Conservation (phyloP, 2,329 filamentous ascomycete species). For the Colletotrichum shisoi region DNA sequence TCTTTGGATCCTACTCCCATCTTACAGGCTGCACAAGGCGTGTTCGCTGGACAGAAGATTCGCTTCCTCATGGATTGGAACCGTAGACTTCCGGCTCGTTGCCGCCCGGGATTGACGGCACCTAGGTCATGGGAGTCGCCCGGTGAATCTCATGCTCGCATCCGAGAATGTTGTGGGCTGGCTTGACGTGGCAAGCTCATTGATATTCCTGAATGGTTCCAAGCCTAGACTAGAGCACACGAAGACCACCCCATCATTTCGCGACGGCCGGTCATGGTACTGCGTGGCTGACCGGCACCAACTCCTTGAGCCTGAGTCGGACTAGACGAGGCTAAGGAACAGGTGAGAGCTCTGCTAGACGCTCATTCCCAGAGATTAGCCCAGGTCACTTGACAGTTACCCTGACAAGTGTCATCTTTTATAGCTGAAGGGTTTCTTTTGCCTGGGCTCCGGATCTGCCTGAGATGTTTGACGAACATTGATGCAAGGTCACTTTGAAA, state of each 20-base stretch:
- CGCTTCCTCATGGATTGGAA: no score
- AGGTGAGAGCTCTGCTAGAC: constrained; percentile 24
- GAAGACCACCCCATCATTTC: constrained; percentile 18
- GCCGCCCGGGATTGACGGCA: background rate
- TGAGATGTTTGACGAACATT: background rate
- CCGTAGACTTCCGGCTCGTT: background rate
- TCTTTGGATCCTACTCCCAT: background rate
- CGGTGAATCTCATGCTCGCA: background rate
- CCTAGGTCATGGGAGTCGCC: background rate
- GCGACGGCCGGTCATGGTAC: constrained; percentile 14
- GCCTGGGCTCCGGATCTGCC: constrained; percentile 1
- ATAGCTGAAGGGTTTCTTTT: background rate
- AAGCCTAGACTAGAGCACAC: constrained; percentile 15
- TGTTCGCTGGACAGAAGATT: background rate
- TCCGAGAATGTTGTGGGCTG: background rate
- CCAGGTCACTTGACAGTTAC: constrained; percentile 32
- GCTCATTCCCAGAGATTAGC: constrained; percentile 28
- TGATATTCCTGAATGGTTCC: constrained; percentile 21
- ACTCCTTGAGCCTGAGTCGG: constrained; percentile 11
- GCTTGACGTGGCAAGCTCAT: constrained; percentile 36
- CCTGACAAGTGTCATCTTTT: constrained; percentile 16
- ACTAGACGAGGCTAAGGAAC: constrained; percentile 25
- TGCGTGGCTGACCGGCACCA: constrained; percentile 25
- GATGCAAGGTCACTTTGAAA: background rate
- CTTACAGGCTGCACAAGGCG: background rate